phyloP scores from a whole-genome alignment of 1,139 yeast species.

The Groenewaldozyma sp. region DNA sequence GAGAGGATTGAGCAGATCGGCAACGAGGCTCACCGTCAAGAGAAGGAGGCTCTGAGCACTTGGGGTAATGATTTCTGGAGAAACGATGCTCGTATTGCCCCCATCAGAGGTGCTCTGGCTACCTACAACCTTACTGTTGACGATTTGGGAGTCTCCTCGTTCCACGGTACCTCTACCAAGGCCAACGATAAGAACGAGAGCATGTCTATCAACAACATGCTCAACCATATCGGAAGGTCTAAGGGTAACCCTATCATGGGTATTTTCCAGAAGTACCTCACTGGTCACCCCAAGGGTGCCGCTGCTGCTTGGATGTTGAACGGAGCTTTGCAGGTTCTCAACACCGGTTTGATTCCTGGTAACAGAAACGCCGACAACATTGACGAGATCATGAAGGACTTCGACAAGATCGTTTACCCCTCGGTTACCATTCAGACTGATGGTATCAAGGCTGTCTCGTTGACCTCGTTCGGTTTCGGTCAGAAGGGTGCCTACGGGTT shows the following conservation, averaged over 20 bases:
- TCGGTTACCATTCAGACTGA: constrained; percentile 89
- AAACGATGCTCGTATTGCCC: constrained; percentile 89
- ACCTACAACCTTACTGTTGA: constrained; percentile 87
- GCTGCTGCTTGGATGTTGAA: constrained; percentile 99
- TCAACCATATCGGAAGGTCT: constrained; percentile 89
- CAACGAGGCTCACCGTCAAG: constrained; percentile 78
- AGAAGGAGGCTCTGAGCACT: constrained; percentile 79
- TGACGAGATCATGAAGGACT: constrained; percentile 73
- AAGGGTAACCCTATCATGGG: constrained; percentile 97
- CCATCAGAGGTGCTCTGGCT: constrained; percentile 94
- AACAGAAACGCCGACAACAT: constrained; percentile 97
- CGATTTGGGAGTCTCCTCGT: constrained; percentile 94
- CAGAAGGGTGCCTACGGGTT: constrained; percentile 98
- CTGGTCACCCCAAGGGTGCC: constrained; percentile 99
- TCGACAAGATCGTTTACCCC: constrained; percentile 85
- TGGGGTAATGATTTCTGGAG: constrained; percentile 95
- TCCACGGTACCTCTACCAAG: constrained; percentile 98
- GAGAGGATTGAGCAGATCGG: constrained; percentile 86
- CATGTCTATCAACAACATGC: constrained; percentile 81
- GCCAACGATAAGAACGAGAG: constrained; percentile 99
- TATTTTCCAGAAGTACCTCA: constrained; percentile 96
- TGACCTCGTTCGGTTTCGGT: constrained; percentile 97
- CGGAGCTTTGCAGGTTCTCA: constrained; percentile 91
- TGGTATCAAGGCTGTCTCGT: constrained; percentile 94
- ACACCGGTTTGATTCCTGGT: constrained; percentile 95